These are phyloP conservation scores for Populus hybrid DNA, from an alignment of 441 rosid genomes.

Conservation along the genomic window DNA sequence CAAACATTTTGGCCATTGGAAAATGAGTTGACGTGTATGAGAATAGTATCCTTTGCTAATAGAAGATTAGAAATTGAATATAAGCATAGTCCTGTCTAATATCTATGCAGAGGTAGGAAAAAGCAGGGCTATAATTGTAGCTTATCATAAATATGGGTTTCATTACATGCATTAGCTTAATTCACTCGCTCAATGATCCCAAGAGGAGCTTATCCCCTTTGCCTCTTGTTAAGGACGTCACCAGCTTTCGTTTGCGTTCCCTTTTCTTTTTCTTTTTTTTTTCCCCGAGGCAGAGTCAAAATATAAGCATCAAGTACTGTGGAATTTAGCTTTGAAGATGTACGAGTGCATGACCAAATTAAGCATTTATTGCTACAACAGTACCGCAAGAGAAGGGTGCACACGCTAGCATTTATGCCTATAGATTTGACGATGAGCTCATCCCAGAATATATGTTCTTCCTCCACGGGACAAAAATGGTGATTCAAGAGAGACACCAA, in stretches of 20 bases:
- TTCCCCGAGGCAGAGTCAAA: conserved; percentile 25
- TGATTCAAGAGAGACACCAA: conserved; percentile 28
- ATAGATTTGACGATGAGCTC: conserved; percentile 62
- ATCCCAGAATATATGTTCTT: conserved; percentile 54
- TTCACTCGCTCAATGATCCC: neutral
- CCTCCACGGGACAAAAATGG: conserved; percentile 37
- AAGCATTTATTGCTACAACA: conserved; percentile 43
- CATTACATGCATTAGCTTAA: too few relatives aligned
- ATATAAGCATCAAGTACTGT: conserved; percentile 31
- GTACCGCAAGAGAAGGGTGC: conserved; percentile 29
- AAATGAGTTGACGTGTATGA: neutral
- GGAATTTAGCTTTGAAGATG: conserved; percentile 28
- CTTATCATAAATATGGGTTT: too few relatives aligned
- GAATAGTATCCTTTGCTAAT: neutral
- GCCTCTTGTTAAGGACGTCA: conserved; percentile 18
- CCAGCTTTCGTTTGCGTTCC: conserved; percentile 16
- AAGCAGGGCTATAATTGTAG: too few relatives aligned
- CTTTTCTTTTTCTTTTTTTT: neutral
- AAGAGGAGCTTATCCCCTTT: neutral
- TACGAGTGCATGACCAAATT: conserved; percentile 42
- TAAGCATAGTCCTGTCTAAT: neutral
- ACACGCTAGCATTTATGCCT: conserved; percentile 68
- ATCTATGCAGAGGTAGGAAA: too few relatives aligned
- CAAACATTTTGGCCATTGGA: neutral
- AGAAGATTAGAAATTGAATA: neutral